Percentiles rank a stretch among this genome's conserved stretches.
Conservation (phyloP, 2,329 filamentous ascomycete genomes). For the Phaeophleospora eucalypticola region DNA sequence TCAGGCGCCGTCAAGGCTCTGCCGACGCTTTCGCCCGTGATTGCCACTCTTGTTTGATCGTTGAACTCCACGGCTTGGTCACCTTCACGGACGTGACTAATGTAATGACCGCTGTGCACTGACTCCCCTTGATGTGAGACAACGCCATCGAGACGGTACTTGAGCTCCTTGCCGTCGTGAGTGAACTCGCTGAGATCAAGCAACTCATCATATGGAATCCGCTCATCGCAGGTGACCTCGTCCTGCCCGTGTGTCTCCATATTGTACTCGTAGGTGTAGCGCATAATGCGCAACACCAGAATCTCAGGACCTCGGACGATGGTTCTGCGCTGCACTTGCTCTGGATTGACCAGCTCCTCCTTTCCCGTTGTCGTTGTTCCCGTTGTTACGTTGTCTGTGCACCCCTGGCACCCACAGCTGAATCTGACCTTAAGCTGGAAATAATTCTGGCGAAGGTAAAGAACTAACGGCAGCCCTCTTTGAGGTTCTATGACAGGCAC, state of each 20-base stretch:
- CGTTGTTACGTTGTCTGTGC: too few species aligned
- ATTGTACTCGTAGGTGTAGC: not conserved
- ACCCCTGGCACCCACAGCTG: too few species aligned
- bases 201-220: not conserved
- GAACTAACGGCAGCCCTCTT: too few species aligned
- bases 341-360: too few species aligned
- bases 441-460: too few species aligned
- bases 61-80: not conserved
- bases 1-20: not conserved
- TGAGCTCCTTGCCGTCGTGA: not conserved
- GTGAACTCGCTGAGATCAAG: not conserved
- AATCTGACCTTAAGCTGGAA: too few species aligned
- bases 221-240: too few species aligned
- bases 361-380: too few species aligned
- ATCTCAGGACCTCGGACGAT: conserved; percentile 5
- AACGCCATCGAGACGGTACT: conserved; percentile 2
- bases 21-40: too few species aligned
- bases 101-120: not conserved
- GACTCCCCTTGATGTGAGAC: not conserved
- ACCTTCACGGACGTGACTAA: not conserved
- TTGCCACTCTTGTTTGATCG: too few species aligned
- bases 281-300: conserved; percentile 4
- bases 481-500: too few species aligned
- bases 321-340: not conserved
- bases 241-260: not conserved